Percentiles rank a stretch among this genome's conserved stretches.
Evolutionary conservation across 306 rosid genomes (phyloP).

Genomic region (Prosopis cineraria): DNA sequence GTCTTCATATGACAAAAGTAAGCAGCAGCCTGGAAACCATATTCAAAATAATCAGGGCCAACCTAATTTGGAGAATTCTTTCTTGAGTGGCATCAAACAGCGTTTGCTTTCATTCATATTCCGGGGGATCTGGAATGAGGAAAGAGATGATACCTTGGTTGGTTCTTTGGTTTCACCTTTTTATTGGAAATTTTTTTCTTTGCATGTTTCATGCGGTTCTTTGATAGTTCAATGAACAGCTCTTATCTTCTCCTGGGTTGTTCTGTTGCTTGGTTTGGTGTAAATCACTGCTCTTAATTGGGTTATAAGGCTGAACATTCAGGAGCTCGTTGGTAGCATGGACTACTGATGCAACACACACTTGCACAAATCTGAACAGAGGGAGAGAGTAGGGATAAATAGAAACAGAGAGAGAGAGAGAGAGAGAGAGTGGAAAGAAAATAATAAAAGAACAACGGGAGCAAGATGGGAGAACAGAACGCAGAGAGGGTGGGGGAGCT

Average conservation of each 20-base stretch:
- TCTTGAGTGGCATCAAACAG: conserved; percentile 88
- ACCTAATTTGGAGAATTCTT: conserved; percentile 50
- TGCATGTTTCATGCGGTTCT: conserved; percentile 29
- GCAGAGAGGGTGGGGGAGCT: too few relatives aligned
- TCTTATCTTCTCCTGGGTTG: neutral
- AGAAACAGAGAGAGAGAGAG: too few relatives aligned
- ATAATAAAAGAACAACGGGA: too few relatives aligned
- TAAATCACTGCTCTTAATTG: neutral
- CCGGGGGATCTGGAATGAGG: conserved; percentile 87
- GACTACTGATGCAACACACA: too few relatives aligned
- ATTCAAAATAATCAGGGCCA: conserved; percentile 60
- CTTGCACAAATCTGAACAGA: too few relatives aligned
- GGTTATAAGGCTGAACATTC: neutral
- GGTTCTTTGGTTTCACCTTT: conserved; percentile 45
- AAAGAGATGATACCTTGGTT: conserved; percentile 75
- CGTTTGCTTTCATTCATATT: conserved; percentile 92
- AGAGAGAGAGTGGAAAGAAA: too few relatives aligned
- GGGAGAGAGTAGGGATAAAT: too few relatives aligned
- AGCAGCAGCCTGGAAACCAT: conserved; percentile 48
- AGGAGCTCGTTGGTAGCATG: too few relatives aligned
- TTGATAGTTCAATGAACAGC: neutral
- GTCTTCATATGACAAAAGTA: conserved; percentile 38
- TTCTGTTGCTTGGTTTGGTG: neutral
- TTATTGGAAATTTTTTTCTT: conserved; percentile 27
- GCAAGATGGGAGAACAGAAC: too few relatives aligned